Evolutionary conservation across 345 rosid species (phyloP).

Genomic region (Citrus reticulata): DNA sequence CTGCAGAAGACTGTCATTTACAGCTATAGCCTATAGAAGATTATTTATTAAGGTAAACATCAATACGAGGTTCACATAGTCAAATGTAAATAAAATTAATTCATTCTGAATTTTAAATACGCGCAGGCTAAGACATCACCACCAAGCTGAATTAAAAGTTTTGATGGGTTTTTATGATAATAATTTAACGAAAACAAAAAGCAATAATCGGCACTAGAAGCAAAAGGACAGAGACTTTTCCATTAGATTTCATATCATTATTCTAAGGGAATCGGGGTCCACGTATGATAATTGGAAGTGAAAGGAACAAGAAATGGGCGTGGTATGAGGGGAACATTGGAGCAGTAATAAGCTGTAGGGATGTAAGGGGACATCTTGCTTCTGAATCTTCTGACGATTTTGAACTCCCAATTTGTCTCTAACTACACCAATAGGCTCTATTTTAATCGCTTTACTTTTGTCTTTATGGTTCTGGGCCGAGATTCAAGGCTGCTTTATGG

Average conservation of each 20-base stretch:
- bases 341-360: conserved; percentile 57
- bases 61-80: too few species aligned
- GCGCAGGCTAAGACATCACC: too few species aligned
- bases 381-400: conserved; percentile 28
- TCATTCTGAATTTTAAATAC: too few species aligned
- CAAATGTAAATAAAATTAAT: too few species aligned
- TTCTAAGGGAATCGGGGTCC: conserved; percentile 10
- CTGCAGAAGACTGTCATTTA: conserved; percentile 9
- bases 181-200: background rate
- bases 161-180: too few species aligned
- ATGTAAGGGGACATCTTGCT: conserved; percentile 49
- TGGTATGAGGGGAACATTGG: conserved; percentile 53
- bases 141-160: too few species aligned
- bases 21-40: background rate
- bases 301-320: conserved; percentile 25
- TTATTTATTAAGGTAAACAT: background rate
- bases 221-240: conserved; percentile 1
- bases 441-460: background rate
- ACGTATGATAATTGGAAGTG: conserved; percentile 23
- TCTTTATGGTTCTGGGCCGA: conserved; percentile 10
- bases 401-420: conserved; percentile 30
- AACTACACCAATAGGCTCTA: background rate
- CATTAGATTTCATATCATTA: background rate
- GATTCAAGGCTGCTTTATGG: conserved; percentile 17
- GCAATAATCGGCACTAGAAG: background rate